Base-by-base conservation (phyloP, 2,329 filamentous ascomycete genomes). In the Paraphaeosphaeria sporulosa region DNA sequence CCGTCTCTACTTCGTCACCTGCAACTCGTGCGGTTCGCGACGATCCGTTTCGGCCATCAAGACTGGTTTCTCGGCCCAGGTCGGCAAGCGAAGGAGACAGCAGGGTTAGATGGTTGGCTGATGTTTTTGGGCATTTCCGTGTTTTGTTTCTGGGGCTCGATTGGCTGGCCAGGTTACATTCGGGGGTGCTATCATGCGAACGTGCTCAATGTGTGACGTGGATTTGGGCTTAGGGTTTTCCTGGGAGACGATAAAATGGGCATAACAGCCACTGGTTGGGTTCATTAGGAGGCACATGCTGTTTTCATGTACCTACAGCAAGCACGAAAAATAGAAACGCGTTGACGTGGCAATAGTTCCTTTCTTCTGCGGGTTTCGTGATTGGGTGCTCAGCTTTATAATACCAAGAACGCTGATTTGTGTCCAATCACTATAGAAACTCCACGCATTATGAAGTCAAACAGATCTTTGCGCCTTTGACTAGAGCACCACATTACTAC, bases 21-120 rank as follows among this genome's bases (percentile, higher is more conserved):
- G 94, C 89, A 97, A 95, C 83, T 83, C 80, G 52, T 85, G 84
- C 70, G 83, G 82, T 58, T 83, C 81, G 49, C 76, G 94, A 81
- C 90, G 94, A 78, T 93, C 89, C 76, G 94, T 98, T 78, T 93
- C 93, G 62, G 94, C 95, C 70, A 99, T 99, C 90, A 99, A 99
- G 90, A 97, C 93, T 64, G 95, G 95, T 93, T 99, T 99, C 93
- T 96, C 94, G 76, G 95, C 95, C 81, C 95, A 98, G 84, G 92
- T 99, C 81, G 95, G 95, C 80, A 97, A 97, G 91, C 91, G 95
- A 87, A 95, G 89, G 86, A 96, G 96, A 88, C 91, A 93, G 84
- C 88, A 92, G 81, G 91, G 86, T 81, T 96, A 93, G 86, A 47
- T 54, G 23, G 13, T 43, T n/a, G 38, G 38, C 38, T 30, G 9